These are phyloP conservation scores for Pisolithus sp. DNA, from an alignment of 768 basidiomycete genomes.

Conservation along the genomic window DNA sequence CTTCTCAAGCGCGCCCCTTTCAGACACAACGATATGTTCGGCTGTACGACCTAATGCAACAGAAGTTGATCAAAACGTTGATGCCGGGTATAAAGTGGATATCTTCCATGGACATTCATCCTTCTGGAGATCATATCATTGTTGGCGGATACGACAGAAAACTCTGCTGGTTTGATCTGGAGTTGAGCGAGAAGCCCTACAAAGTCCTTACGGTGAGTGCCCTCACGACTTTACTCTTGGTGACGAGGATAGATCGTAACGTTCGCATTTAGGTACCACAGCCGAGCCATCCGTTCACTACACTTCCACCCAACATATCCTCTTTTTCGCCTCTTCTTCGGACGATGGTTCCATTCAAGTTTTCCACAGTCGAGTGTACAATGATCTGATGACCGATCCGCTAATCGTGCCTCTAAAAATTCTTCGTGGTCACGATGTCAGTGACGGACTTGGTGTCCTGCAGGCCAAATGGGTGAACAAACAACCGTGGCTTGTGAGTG, in stretches of 20 bases:
- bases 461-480: slow-evolving; percentile 84
- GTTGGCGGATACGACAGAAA: slow-evolving; percentile 98
- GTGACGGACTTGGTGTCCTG: slow-evolving; percentile 85
- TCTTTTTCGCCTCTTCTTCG: slow-evolving; percentile 90
- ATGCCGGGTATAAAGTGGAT: slow-evolving; percentile 97
- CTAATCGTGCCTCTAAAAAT: slow-evolving; percentile 97
- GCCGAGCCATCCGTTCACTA: slow-evolving; percentile 86
- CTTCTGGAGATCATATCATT: slow-evolving; percentile 92
- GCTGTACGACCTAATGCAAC: slow-evolving; percentile 90
- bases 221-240: not conserved
- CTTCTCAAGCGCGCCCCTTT: slow-evolving; percentile 6
- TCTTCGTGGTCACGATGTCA: slow-evolving; percentile 81
- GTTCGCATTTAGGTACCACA: slow-evolving; percentile 65
- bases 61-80: slow-evolving; percentile 90
- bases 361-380: slow-evolving; percentile 93
- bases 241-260: slow-evolving; percentile 9
- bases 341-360: slow-evolving; percentile 97
- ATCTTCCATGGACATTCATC: slow-evolving; percentile 94
- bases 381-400: slow-evolving; percentile 94
- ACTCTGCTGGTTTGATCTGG: slow-evolving; percentile 98
- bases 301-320: slow-evolving; percentile 94
- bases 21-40: slow-evolving; percentile 97
- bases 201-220: slow-evolving; percentile 77
- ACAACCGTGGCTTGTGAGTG: slow-evolving; percentile 89
- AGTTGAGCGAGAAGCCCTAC: slow-evolving; percentile 94